Evolutionary conservation across 495 filamentous ascomycete genomes (phyloP), one percentile per base, ranked within the genome.

Genomic region (Mytilinidion resinicola): DNA sequence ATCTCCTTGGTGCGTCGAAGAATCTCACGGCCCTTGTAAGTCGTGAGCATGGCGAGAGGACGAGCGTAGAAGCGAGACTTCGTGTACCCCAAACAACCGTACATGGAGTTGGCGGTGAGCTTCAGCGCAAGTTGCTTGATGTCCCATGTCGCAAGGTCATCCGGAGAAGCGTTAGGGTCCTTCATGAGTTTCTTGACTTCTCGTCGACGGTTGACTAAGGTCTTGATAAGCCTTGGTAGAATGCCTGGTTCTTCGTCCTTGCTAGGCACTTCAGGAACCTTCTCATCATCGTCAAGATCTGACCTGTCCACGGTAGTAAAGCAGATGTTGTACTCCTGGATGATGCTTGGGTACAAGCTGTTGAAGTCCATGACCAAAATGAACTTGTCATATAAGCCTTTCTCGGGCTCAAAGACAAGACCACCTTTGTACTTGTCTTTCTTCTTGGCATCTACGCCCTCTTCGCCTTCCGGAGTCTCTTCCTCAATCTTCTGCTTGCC

Each of bases 351-450:
- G 67, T 98, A 98, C 64, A 98, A 77, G 72, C 90, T 96, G 81
- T 98, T 98, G 77, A 97, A 98, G 76, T 98, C 93, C 93, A 98
- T 98, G 69, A 98, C 93, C 19, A 98, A 81, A 33, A 98, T 85
- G 66, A 92, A 95, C 72, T 89, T 91, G 77, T 98, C 95, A 67
- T 97, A 97, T 21, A 98, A 79, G 9, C 95, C 93, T 70, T 89
- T 96, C 71, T 97, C 92, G 12, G 93, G 93, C 68, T 98, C 93
- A 65, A 98, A 98, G 57, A 98, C 93, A 42, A 98, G 80, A 77
- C 93, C 93, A 67, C 93, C 93, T 74, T 98, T 96, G 75, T 86
- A 98, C 71, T 97, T 98, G 71, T 98, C 93, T 70, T 96, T 98
- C 80, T 96, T 98, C 74, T 90, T 93, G 39, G 72, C 77, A 66